Conservation (phyloP, 805 yeast species). For the Ogataea pini region DNA sequence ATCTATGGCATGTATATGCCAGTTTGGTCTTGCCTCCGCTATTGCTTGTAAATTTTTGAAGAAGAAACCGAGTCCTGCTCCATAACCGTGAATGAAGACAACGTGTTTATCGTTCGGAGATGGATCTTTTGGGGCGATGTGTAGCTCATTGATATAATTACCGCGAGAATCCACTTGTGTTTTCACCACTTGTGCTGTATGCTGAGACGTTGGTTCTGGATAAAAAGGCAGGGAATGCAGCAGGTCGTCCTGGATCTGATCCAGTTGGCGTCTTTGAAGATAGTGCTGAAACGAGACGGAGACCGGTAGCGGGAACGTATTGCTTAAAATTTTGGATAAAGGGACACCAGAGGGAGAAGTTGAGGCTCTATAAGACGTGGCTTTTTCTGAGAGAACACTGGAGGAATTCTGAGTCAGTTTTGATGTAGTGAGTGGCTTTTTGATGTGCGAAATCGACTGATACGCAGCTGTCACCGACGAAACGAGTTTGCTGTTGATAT, state of each 20-base stretch:
- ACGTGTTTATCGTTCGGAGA: slow-evolving; percentile 43
- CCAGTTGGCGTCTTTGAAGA: slow-evolving; percentile 29
- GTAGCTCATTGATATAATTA: slow-evolving; percentile 74
- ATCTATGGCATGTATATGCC: slow-evolving; percentile 86
- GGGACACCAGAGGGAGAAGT: slow-evolving; percentile 74
- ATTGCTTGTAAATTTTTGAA: slow-evolving; percentile 60
- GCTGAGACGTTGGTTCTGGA: slow-evolving; percentile 51
- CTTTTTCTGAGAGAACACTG: background rate
- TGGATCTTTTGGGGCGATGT: slow-evolving; percentile 44
- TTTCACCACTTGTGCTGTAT: slow-evolving; percentile 49
- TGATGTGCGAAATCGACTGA: slow-evolving; percentile 14
- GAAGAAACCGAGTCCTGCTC: slow-evolving; percentile 85
- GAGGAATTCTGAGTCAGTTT: background rate
- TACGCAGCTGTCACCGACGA: slow-evolving; percentile 17
- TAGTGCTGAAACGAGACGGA: slow-evolving; percentile 57
- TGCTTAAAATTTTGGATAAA: slow-evolving; percentile 49
- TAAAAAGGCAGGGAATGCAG: slow-evolving; percentile 56
- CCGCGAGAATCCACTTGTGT: slow-evolving; percentile 51
- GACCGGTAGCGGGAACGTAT: slow-evolving; percentile 58
- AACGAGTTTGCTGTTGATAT: slow-evolving; percentile 13
- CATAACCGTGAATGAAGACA: slow-evolving; percentile 88
- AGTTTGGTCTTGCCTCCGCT: slow-evolving; percentile 40
- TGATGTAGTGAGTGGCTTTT: slow-evolving; percentile 12
- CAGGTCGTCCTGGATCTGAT: slow-evolving; percentile 43
- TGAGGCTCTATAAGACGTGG: slow-evolving; percentile 44